Base-by-base conservation (phyloP, 2,329 filamentous ascomycete species). In the Blastomyces silverae region DNA sequence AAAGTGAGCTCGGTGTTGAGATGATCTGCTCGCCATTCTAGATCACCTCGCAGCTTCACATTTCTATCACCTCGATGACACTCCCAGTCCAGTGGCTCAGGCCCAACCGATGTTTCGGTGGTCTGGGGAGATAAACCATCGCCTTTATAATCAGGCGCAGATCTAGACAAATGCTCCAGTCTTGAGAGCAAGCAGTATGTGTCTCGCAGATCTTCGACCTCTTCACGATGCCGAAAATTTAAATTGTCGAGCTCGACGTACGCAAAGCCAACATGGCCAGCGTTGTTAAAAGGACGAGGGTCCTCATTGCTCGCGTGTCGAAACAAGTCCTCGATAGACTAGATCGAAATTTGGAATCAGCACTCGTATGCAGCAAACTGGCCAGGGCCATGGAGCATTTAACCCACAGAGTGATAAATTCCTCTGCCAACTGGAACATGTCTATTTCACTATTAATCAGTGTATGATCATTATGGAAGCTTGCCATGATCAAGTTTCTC, bases 251-350 rank as follows among this genome's bases (percentile, higher is more conserved):
- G 46, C 28, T 61, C 59, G 15, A 61, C 59, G 25, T 61, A 61
- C 22, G 59, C 42, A 52, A 61, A 61, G 13, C 59, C 59, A 50
- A 50, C 42, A 48, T 50, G 59, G 3, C 59, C 59, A 28, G 59
- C 59, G 28, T 61, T 61, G 13, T 48, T 50, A 37, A 61, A 61
- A 2, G 59, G 59, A 20, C 59, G 59, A 34, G 59, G 59, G 2
- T 61, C 44, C 17, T 50, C 25, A 25, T 20, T 37, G 3, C 2
- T 28, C 8, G 59, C 44, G 15, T 50, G 22, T 44, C 59, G 42
- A 52, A 61, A 61, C n/a, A 61, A 44, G 44, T 61, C 59, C 28
- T 61, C 59, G 6, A 61, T 50, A n/a, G 59, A 61, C 59, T 61
- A 11, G 31, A 39, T 57, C 17, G 7, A 60, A 46, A 8, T 48